These are phyloP conservation scores for Clarireedia paspali DNA, from an alignment of 2,329 filamentous ascomycete species.

Conservation along the genomic window DNA sequence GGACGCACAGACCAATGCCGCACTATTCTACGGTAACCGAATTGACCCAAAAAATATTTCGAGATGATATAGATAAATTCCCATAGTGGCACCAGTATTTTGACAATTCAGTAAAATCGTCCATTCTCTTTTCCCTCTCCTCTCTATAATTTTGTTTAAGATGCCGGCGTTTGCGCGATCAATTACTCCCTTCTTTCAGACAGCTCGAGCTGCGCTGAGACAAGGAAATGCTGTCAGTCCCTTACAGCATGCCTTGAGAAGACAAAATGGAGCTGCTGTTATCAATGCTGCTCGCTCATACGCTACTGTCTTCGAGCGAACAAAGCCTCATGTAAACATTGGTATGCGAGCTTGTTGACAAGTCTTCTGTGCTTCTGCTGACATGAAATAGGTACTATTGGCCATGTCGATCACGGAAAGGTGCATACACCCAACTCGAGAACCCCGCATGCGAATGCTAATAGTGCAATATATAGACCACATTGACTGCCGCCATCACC, in stretches of 20 bases:
- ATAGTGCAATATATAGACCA: conserved; percentile 57
- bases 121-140: conserved; percentile 6
- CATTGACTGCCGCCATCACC: conserved; percentile 95
- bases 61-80: conserved; percentile 8
- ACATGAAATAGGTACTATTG: conserved; percentile 70
- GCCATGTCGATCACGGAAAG: conserved; percentile 99
- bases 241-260: conserved; percentile 61
- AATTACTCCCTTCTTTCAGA: conserved; percentile 71
- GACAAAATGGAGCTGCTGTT: conserved; percentile 54
- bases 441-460: neutral
- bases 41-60: conserved; percentile 9
- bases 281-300: conserved; percentile 60
- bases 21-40: conserved; percentile 4
- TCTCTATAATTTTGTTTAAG: conserved; percentile 33
- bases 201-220: conserved; percentile 67
- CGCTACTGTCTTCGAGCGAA: conserved; percentile 66
- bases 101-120: neutral
- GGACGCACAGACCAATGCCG: conserved; percentile 1
- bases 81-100: conserved; percentile 6
- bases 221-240: conserved; percentile 64
- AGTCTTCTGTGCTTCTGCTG: conserved; percentile 10
- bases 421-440: conserved; percentile 39
- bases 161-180: conserved; percentile 80
- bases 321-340: conserved; percentile 97
- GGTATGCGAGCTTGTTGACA: conserved; percentile 44